Evolutionary conservation across 1,284 basidiomycete genomes (phyloP).

Genomic region (Ustilago tritici): DNA sequence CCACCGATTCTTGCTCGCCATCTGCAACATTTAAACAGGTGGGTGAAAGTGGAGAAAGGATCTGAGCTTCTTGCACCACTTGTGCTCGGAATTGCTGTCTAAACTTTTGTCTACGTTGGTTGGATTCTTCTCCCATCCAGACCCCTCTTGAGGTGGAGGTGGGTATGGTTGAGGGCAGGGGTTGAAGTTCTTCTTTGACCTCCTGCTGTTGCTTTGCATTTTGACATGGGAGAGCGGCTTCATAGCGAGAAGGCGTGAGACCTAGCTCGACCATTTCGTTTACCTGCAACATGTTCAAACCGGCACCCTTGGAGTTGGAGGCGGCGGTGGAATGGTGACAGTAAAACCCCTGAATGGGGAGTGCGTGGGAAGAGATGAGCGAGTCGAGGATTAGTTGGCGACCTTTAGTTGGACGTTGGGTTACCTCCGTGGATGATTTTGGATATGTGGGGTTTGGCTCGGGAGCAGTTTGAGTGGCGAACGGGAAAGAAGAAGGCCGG

Average conservation of each 20-base stretch:
- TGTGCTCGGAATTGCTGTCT: constrained; percentile 10
- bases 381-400: constrained; percentile 38
- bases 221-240: background rate
- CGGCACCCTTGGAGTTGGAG: background rate
- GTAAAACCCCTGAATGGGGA: constrained; percentile 47
- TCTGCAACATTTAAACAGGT: too few species aligned
- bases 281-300: background rate
- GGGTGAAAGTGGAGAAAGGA: background rate
- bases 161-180: background rate
- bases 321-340: constrained; percentile 11
- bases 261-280: constrained; percentile 6
- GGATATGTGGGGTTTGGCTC: too few species aligned
- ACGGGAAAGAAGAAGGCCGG: too few species aligned
- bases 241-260: background rate
- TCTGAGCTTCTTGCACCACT: background rate
- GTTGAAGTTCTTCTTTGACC: background rate
- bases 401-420: background rate
- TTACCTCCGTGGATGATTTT: too few species aligned
- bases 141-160: background rate
- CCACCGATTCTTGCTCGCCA: background rate
- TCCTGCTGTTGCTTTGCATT: background rate
- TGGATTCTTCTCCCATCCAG: constrained; percentile 8
- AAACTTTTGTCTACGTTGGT: constrained; percentile 2
- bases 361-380: constrained; percentile 36
- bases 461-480: too few species aligned